phyloP scores from a whole-genome alignment of 78 protist species.

The Dictyostelium brefeldianum region DNA sequence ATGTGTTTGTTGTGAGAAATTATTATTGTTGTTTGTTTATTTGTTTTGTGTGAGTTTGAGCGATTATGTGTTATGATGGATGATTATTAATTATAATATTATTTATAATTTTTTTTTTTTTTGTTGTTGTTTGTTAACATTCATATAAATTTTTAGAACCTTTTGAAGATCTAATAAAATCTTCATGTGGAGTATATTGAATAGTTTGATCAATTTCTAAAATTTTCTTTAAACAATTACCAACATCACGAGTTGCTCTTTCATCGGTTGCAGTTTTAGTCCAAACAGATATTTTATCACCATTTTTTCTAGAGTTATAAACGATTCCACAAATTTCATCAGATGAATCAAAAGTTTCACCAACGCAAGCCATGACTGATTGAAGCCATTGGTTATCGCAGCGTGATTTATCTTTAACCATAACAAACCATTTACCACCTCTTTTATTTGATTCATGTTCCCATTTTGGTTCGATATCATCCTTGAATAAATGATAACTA shows the following conservation, averaged over 20 bases:
- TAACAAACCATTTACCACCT: slow-evolving; percentile 80
- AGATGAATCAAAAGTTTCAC: slow-evolving; percentile 76
- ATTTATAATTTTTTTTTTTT: neutral
- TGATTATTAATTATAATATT: neutral
- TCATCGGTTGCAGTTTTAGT: slow-evolving; percentile 66
- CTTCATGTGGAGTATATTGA: slow-evolving; percentile 30
- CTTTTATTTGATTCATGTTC: slow-evolving; percentile 60
- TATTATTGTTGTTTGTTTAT: neutral
- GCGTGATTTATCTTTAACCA: slow-evolving; percentile 29
- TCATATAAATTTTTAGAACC: slow-evolving; percentile 30
- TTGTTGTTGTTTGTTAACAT: slow-evolving; percentile 2
- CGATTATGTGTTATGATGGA: neutral
- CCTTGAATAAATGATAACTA: slow-evolving; percentile 78
- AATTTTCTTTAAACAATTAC: slow-evolving; percentile 30
- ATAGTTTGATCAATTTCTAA: slow-evolving; percentile 34
- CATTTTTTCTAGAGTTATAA: slow-evolving; percentile 52
- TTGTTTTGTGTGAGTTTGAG: neutral
- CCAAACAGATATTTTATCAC: slow-evolving; percentile 80
- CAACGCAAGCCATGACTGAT: slow-evolving; percentile 78
- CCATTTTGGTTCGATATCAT: slow-evolving; percentile 83
- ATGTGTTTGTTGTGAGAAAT: neutral
- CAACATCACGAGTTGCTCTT: slow-evolving; percentile 66
- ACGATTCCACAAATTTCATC: slow-evolving; percentile 84
- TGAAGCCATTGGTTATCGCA: slow-evolving; percentile 74
- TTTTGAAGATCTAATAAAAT: slow-evolving; percentile 29